Percentiles rank a stretch among this genome's conserved stretches.
Conservation (phyloP, 495 filamentous ascomycete genomes). For the Aeminium ludgeri region DNA sequence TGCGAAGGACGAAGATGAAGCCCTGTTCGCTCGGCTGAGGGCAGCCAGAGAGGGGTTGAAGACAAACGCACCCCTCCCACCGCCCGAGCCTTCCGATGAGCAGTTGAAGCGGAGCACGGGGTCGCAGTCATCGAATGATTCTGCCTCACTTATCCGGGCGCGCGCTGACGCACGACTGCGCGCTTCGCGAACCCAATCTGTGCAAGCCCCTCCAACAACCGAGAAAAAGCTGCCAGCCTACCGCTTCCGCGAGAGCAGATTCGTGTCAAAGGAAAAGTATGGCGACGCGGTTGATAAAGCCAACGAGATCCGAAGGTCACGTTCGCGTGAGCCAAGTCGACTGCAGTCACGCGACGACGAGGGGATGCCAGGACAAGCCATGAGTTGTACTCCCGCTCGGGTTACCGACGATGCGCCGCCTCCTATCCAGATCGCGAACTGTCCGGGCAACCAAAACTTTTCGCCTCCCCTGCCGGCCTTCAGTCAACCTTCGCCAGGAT, state of each 20-base stretch:
- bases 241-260: constrained; percentile 18
- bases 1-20: constrained; percentile 18
- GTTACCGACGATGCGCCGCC: neutral
- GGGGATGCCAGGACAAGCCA: neutral
- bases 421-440: neutral
- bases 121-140: constrained; percentile 9
- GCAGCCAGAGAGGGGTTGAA: constrained; percentile 12
- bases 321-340: constrained; percentile 8
- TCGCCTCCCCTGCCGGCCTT: too few relatives aligned
- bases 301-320: constrained; percentile 8
- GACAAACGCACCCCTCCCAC: constrained; percentile 8
- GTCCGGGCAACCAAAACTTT: too few relatives aligned
- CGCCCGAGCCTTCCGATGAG: constrained; percentile 1
- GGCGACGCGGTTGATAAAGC: constrained; percentile 15
- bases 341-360: constrained; percentile 2
- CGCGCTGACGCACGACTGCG: constrained; percentile 10
- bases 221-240: constrained; percentile 11
- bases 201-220: too few relatives aligned
- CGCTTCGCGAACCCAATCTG: neutral
- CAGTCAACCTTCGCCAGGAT: too few relatives aligned
- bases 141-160: constrained; percentile 11
- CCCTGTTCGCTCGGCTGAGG: constrained; percentile 18
- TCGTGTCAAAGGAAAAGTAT: constrained; percentile 25
- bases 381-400: neutral
- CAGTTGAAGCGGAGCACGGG: constrained; percentile 1